These are phyloP conservation scores for Pelargonium fulgidum DNA, from an alignment of 441 rosid genomes.

Conservation along the genomic window DNA sequence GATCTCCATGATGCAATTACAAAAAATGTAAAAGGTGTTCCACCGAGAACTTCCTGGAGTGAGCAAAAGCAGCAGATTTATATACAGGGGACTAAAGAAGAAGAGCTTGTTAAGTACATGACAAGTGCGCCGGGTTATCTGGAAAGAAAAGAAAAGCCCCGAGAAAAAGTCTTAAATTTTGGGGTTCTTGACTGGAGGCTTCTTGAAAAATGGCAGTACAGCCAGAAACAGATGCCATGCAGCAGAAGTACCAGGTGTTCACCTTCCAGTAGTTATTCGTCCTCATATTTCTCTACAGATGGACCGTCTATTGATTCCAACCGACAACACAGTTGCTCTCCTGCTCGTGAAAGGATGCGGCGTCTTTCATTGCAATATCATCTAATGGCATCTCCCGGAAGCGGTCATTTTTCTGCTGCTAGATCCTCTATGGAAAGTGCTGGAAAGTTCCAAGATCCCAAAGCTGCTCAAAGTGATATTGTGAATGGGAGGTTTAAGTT, in stretches of 20 bases:
- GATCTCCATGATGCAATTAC: constrained; percentile 43
- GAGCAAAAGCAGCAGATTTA: constrained; percentile 22
- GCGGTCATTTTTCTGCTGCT: constrained; percentile 24
- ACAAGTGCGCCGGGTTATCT: constrained; percentile 75
- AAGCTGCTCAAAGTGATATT: constrained; percentile 21
- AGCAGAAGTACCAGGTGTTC: constrained; percentile 42
- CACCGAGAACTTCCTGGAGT: constrained; percentile 27
- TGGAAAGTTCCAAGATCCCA: constrained; percentile 28
- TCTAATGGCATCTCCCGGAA: constrained; percentile 41
- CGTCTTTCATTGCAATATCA: constrained; percentile 45
- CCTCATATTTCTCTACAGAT: constrained; percentile 45
- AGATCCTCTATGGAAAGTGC: constrained; percentile 29
- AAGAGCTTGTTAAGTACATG: constrained; percentile 86
- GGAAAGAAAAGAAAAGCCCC: constrained; percentile 48
- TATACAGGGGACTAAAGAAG: constrained; percentile 35
- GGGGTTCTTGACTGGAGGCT: constrained; percentile 93
- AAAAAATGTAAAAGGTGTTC: constrained; percentile 31
- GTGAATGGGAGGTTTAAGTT: constrained; percentile 22
- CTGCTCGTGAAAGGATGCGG: constrained; percentile 31
- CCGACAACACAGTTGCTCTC: constrained; percentile 41
- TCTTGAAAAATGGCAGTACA: constrained; percentile 71
- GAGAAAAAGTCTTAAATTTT: constrained; percentile 59
- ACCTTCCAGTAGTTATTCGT: constrained; percentile 45
- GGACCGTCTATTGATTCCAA: constrained; percentile 47
- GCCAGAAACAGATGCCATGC: constrained; percentile 35